Conservation (phyloP, 2,329 filamentous ascomycete genomes). For the Endothia cerciana region DNA sequence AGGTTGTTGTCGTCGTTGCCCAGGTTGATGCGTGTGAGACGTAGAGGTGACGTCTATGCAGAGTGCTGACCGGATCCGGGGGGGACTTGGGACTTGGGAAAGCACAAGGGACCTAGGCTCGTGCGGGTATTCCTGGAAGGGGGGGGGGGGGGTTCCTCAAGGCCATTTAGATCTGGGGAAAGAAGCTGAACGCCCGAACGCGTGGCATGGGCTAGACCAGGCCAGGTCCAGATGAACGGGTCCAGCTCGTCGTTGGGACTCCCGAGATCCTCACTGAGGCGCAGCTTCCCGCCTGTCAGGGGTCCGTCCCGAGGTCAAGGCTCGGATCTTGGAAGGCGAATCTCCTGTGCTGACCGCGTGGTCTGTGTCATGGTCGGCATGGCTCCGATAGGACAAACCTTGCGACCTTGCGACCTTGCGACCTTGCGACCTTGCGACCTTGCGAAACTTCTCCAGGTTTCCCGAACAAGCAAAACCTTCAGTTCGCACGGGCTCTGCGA, state of each 20-base stretch:
- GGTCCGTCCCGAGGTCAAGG: background rate
- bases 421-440: too few relatives aligned
- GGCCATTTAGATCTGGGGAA: background rate
- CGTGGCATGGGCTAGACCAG: background rate
- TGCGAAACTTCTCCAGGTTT: background rate
- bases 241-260: too few relatives aligned
- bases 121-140: too few relatives aligned
- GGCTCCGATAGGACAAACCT: background rate
- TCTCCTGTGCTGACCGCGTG: too few relatives aligned
- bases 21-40: too few relatives aligned
- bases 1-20: too few relatives aligned
- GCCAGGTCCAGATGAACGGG: background rate
- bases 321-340: background rate
- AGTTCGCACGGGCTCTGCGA: background rate
- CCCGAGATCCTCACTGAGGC: background rate
- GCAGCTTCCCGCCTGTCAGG: conserved; percentile 4
- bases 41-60: too few relatives aligned
- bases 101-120: too few relatives aligned
- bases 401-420: too few relatives aligned
- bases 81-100: too few relatives aligned
- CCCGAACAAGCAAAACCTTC: background rate
- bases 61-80: too few relatives aligned
- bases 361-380: background rate
- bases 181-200: background rate
- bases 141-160: too few relatives aligned